phyloP scores from a whole-genome alignment of 176 grass and related monocot species.

The Themeda triandra region DNA sequence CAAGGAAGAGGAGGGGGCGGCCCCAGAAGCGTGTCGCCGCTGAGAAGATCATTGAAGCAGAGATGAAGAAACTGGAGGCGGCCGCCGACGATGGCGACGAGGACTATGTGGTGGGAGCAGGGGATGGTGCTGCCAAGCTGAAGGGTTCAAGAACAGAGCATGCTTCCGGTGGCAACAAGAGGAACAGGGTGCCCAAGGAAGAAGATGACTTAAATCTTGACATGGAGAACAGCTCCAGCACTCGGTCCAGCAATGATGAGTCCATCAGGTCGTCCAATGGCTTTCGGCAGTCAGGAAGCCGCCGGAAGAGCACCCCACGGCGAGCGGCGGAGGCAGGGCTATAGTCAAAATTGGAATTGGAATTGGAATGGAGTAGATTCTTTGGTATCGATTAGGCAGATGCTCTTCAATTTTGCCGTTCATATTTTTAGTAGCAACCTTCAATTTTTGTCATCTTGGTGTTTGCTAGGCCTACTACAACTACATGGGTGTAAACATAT shows the following conservation, averaged over 20 bases:
- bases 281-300: constrained; percentile 55
- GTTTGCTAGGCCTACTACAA: background rate
- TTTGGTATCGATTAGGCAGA: constrained; percentile 22
- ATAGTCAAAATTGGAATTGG: constrained; percentile 20
- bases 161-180: constrained; percentile 37
- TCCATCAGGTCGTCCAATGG: constrained; percentile 28
- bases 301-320: constrained; percentile 66
- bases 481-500: constrained; percentile 37
- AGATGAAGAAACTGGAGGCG: constrained; percentile 32
- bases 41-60: constrained; percentile 31
- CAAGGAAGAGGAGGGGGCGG: constrained; percentile 68
- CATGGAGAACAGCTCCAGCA: constrained; percentile 44
- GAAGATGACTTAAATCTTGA: constrained; percentile 34
- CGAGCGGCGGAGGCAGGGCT: constrained; percentile 62
- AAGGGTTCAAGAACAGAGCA: constrained; percentile 37
- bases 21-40: constrained; percentile 50
- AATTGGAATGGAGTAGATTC: constrained; percentile 7
- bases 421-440: background rate
- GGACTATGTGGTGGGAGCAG: constrained; percentile 29
- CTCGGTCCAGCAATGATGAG: constrained; percentile 52
- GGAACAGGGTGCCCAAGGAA: constrained; percentile 52
- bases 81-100: constrained; percentile 32
- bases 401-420: constrained; percentile 51
- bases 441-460: constrained; percentile 1
- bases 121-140: constrained; percentile 12